Evolutionary conservation across 2,329 filamentous ascomycete species (phyloP).

Genomic region (Onygenales sp.): DNA sequence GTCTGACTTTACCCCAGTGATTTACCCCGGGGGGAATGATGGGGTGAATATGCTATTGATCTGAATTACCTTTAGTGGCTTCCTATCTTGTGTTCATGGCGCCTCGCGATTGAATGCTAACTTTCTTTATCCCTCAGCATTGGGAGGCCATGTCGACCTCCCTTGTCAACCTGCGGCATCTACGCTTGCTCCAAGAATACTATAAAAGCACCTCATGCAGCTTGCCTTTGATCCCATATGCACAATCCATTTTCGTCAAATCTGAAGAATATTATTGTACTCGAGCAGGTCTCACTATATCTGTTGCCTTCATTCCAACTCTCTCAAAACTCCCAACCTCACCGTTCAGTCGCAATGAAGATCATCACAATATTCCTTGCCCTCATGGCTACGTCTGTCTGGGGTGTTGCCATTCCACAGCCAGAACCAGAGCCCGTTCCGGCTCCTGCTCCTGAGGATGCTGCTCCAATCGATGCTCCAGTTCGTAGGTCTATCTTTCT

Average conservation of each 20-base stretch:
- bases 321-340: conserved; percentile 5
- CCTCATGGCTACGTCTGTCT: conserved; percentile 29
- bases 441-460: background rate
- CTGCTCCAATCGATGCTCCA: background rate
- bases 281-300: conserved; percentile 3
- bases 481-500: background rate
- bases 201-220: conserved; percentile 2
- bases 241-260: background rate
- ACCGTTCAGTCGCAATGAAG: conserved; percentile 36
- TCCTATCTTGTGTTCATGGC: background rate
- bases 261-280: background rate
- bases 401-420: conserved; percentile 19
- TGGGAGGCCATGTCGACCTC: background rate
- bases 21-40: background rate
- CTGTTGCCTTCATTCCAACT: conserved; percentile 9
- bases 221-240: background rate
- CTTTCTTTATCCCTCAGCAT: conserved; percentile 4
- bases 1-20: background rate
- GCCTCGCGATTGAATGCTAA: background rate
- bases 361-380: conserved; percentile 33
- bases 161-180: background rate
- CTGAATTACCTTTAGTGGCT: background rate
- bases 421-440: background rate
- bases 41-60: conserved; percentile 1
- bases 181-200: background rate